A percentile compares a stretch with the other conserved stretches of the same genome.
These are phyloP conservation scores for Fusarium veterinarium DNA, from an alignment of 2,329 filamentous ascomycete genomes.

Conservation along the genomic window DNA sequence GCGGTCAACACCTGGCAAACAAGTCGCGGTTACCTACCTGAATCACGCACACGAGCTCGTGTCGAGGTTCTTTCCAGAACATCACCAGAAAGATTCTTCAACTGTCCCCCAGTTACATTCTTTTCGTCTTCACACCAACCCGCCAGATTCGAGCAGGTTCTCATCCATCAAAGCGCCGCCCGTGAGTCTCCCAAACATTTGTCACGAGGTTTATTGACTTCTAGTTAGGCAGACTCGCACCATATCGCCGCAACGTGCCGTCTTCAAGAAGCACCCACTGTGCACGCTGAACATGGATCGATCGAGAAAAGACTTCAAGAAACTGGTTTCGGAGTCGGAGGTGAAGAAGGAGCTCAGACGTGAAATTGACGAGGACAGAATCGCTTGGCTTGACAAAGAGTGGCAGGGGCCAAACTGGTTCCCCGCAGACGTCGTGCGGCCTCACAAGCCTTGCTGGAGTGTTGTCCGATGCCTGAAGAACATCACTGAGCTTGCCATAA, in stretches of 20 bases:
- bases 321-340: no score
- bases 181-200: background rate
- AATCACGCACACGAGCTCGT: no score
- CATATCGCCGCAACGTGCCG: background rate
- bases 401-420: background rate
- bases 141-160: fast-evolving
- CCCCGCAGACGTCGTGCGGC: fast-evolving
- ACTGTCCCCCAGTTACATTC: fast-evolving
- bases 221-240: background rate
- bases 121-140: no score
- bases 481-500: fast-evolving
- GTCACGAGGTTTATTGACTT: no score
- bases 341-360: background rate
- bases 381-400: background rate
- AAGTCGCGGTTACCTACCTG: fast-evolving
- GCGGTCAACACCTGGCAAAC: background rate
- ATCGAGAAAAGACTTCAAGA: background rate
- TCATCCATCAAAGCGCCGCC: fast-evolving
- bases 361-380: background rate
- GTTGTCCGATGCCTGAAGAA: fast-evolving
- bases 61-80: no score
- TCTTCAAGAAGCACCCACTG: fast-evolving
- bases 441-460: background rate
- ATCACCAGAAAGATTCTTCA: background rate
- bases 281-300: background rate